Evolutionary conservation across 345 rosid genomes (phyloP).

Genomic region (Hibiscus tridactylites): DNA sequence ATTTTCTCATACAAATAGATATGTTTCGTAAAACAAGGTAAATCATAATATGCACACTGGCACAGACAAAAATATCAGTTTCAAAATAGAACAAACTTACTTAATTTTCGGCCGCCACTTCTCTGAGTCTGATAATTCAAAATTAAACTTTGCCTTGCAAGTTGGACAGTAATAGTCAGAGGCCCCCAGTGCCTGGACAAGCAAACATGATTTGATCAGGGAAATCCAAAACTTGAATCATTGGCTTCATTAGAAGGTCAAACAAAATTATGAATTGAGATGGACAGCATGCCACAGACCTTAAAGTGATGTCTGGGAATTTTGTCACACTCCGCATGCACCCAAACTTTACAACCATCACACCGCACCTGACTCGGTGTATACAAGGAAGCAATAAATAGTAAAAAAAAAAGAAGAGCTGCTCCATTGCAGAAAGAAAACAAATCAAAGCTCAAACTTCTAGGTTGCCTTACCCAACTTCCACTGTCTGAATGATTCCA

Average conservation of each 20-base stretch:
- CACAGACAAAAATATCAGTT: not conserved
- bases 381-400: conserved; percentile 4
- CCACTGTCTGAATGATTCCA: conserved; percentile 73
- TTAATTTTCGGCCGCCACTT: conserved; percentile 50
- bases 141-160: conserved; percentile 82
- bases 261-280: conserved; percentile 12
- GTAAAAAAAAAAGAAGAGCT: not conserved
- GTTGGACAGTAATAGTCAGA: conserved; percentile 86
- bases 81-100: conserved; percentile 25
- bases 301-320: conserved; percentile 66
- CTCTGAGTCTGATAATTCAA: conserved; percentile 93
- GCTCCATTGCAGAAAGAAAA: not conserved
- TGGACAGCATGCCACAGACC: conserved; percentile 35
- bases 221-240: conserved; percentile 5
- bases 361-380: conserved; percentile 66
- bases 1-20: not conserved
- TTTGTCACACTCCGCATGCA: conserved; percentile 84
- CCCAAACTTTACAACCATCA: conserved; percentile 94
- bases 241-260: not conserved
- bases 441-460: conserved; percentile 7
- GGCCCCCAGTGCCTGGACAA: conserved; percentile 55
- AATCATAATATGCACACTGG: not conserved
- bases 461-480: conserved; percentile 57
- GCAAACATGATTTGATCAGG: conserved; percentile 14
- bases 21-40: not conserved